Conservation (phyloP, 306 rosid genomes). For the Arachis hypogaea region DNA sequence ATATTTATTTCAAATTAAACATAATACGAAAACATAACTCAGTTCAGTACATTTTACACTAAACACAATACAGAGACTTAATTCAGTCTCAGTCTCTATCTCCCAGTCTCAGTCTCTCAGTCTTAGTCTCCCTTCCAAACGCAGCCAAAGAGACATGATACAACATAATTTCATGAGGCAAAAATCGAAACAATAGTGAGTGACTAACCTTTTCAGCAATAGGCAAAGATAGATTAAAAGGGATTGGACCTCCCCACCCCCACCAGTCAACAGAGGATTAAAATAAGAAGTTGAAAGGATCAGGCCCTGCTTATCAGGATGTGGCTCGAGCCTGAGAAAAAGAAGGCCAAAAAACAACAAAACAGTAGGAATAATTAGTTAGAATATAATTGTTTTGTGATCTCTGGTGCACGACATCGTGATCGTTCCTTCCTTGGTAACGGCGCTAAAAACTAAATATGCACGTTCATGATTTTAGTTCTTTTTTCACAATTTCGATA, state of each 20-base stretch:
- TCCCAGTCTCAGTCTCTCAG: no score
- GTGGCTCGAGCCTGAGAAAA: conserved; percentile 92
- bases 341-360: conserved; percentile 89
- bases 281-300: conserved; percentile 85
- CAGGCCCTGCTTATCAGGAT: conserved; percentile 85
- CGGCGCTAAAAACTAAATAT: no score
- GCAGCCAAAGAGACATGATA: neutral
- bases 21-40: no score
- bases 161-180: conserved; percentile 12
- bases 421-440: no score
- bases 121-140: no score
- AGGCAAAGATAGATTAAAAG: conserved; percentile 74
- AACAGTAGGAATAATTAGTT: conserved; percentile 86
- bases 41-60: no score
- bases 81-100: no score
- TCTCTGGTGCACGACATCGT: no score
- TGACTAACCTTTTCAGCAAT: conserved; percentile 81
- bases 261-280: conserved; percentile 85
- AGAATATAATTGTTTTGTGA: conserved; percentile 80
- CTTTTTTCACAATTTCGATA: no score
- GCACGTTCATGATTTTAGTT: no score
- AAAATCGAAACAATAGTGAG: conserved; percentile 35
- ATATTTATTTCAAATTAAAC: no score
- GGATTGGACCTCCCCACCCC: conserved; percentile 97
- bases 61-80: no score